A percentile compares a stretch with the other conserved stretches of the same genome.
These are phyloP conservation scores for Diplotaxis tenuifolia DNA, from an alignment of 345 rosid genomes.

Conservation along the genomic window DNA sequence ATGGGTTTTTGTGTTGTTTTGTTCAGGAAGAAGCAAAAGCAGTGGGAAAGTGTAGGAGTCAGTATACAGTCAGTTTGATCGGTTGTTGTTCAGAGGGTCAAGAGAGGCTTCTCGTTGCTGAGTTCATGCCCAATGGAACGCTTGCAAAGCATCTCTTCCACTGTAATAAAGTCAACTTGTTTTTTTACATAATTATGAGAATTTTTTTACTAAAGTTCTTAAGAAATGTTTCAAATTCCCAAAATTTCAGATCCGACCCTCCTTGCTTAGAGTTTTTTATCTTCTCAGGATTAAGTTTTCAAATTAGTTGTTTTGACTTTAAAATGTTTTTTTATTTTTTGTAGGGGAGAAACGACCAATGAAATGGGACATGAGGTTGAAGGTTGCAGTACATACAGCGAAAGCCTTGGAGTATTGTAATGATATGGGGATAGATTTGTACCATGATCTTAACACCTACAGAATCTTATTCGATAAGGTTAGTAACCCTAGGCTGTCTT, in stretches of 20 bases:
- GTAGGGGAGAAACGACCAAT: conserved; percentile 97
- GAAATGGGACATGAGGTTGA: conserved; percentile 97
- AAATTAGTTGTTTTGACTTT: neutral
- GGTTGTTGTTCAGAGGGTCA: conserved; percentile 90
- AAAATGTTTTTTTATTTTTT: neutral
- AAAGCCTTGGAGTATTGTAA: conserved; percentile 85
- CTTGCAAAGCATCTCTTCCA: conserved; percentile 96
- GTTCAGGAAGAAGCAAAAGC: conserved; percentile 80
- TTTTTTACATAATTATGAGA: too few species aligned
- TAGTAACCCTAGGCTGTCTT: conserved; percentile 85
- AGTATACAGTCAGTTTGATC: conserved; percentile 75
- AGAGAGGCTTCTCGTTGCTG: conserved; percentile 87
- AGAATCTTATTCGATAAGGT: conserved; percentile 88
- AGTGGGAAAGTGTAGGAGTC: conserved; percentile 85
- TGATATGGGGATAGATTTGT: conserved; percentile 77
- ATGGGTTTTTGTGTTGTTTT: neutral
- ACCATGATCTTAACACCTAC: conserved; percentile 94
- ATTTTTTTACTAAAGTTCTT: too few species aligned
- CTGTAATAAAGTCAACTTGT: conserved; percentile 44
- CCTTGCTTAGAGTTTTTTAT: too few species aligned
- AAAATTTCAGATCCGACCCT: too few species aligned
- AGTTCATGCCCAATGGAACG: conserved; percentile 87
- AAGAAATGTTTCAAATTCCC: neutral
- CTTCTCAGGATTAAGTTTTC: neutral
- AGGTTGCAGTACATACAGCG: conserved; percentile 83